These are phyloP conservation scores for Pharus latifolius DNA, from an alignment of 176 grass and related monocot genomes.

Conservation along the genomic window DNA sequence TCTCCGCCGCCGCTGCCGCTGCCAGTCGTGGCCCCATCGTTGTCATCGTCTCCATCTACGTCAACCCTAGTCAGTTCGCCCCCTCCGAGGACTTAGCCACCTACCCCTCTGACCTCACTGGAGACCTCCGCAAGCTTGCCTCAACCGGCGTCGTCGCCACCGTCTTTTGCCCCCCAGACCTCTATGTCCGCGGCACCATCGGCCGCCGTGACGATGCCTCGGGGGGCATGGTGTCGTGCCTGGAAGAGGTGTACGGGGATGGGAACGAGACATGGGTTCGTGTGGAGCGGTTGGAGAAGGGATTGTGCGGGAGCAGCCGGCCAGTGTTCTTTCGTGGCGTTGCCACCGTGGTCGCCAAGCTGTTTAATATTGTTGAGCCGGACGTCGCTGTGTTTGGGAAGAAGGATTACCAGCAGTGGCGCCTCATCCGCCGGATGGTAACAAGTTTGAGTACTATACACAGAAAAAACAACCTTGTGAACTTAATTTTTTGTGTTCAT, in stretches of 20 bases:
- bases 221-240: constrained; percentile 19
- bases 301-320: constrained; percentile 66
- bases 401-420: constrained; percentile 98
- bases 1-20: constrained; percentile 24
- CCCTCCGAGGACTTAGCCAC: constrained; percentile 60
- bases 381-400: constrained; percentile 85
- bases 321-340: constrained; percentile 82
- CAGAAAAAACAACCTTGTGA: background rate
- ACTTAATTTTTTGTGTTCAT: background rate
- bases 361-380: constrained; percentile 78
- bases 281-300: constrained; percentile 68
- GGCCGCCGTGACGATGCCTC: background rate
- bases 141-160: constrained; percentile 41
- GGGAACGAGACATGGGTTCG: constrained; percentile 74
- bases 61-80: constrained; percentile 82
- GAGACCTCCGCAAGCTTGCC: constrained; percentile 64
- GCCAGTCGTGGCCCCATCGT: constrained; percentile 29
- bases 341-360: constrained; percentile 67
- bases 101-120: constrained; percentile 63
- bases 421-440: constrained; percentile 77
- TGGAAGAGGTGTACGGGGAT: constrained; percentile 39
- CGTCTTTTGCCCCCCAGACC: constrained; percentile 54
- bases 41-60: constrained; percentile 75
- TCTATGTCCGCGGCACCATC: constrained; percentile 37
- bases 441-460: background rate